Percentiles rank a stretch among this genome's conserved stretches.
These are phyloP conservation scores for Copromyces sp. DNA, from an alignment of 495 filamentous ascomycete species.

Conservation along the genomic window DNA sequence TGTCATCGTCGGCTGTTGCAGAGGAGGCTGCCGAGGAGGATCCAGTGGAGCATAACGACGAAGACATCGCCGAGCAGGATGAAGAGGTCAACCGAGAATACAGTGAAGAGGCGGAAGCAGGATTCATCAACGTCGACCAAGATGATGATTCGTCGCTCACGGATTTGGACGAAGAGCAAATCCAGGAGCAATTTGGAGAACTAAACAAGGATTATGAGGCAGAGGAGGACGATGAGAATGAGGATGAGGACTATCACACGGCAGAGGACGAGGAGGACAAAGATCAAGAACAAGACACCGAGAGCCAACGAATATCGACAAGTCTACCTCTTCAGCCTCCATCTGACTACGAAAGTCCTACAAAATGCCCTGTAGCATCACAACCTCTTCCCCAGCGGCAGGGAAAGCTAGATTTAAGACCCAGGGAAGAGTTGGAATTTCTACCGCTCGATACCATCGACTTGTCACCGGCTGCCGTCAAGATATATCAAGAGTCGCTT, in stretches of 20 bases:
- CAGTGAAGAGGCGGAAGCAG: not conserved
- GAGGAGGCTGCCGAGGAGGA: not conserved
- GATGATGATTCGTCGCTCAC: not conserved
- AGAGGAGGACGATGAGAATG: not conserved
- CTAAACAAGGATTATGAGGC: not conserved
- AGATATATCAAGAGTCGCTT: not conserved
- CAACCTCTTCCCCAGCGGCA: not conserved
- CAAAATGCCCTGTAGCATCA: not conserved
- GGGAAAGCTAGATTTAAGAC: not conserved
- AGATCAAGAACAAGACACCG: not conserved
- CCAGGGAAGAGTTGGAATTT: not conserved
- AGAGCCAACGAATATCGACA: not conserved
- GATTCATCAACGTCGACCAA: not conserved
- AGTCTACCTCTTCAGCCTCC: not conserved
- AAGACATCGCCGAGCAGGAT: not conserved
- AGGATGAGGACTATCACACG: not conserved
- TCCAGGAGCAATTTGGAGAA: not conserved
- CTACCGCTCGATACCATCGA: not conserved
- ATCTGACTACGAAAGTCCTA: not conserved
- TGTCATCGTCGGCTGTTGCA: not conserved
- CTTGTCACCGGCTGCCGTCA: not conserved
- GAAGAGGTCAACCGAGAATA: not conserved
- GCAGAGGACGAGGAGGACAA: not conserved
- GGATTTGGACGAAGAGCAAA: not conserved
- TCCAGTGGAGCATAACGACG: not conserved